These are phyloP conservation scores for Exobasidium cylindrosporum DNA, from an alignment of 1,284 basidiomycete species.

Conservation along the genomic window DNA sequence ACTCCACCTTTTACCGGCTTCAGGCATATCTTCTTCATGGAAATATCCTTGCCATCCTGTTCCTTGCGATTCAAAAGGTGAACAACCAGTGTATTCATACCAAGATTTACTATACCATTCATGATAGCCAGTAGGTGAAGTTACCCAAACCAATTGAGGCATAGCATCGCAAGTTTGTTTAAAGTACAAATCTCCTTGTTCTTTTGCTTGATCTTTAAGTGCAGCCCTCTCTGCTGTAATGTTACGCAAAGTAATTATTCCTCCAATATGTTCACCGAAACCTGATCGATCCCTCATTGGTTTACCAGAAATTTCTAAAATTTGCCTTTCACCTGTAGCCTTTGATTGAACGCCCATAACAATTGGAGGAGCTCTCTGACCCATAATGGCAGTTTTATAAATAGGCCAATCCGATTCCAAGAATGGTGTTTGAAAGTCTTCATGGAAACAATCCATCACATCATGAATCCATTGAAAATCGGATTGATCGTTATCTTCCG, in stretches of 20 bases:
- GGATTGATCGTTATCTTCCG: conserved; percentile 10
- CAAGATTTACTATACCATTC: conserved; percentile 32
- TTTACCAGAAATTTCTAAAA: conserved; percentile 37
- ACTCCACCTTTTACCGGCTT: conserved; percentile 43
- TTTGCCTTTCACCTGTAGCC: conserved; percentile 26
- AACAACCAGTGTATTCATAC: conserved; percentile 53
- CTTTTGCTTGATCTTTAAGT: conserved; percentile 26
- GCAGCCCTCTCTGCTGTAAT: conserved; percentile 29
- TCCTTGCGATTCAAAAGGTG: conserved; percentile 38
- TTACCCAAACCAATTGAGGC: conserved; percentile 55
- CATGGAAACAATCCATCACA: conserved; percentile 42
- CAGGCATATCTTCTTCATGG: conserved; percentile 55
- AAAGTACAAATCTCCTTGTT: conserved; percentile 44
- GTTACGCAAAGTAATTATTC: conserved; percentile 36
- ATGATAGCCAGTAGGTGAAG: conserved; percentile 48
- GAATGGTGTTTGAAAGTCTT: conserved; percentile 39
- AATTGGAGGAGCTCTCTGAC: conserved; percentile 30
- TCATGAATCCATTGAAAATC: conserved; percentile 41
- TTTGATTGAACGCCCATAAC: conserved; percentile 27
- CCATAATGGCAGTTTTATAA: conserved; percentile 40
- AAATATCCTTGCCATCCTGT: conserved; percentile 54
- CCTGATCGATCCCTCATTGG: conserved; percentile 41
- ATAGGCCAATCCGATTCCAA: conserved; percentile 40
- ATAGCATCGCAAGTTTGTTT: conserved; percentile 43
- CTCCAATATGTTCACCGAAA: conserved; percentile 46